phyloP scores from a whole-genome alignment of 345 rosid genomes.

The Salix purpurea region DNA sequence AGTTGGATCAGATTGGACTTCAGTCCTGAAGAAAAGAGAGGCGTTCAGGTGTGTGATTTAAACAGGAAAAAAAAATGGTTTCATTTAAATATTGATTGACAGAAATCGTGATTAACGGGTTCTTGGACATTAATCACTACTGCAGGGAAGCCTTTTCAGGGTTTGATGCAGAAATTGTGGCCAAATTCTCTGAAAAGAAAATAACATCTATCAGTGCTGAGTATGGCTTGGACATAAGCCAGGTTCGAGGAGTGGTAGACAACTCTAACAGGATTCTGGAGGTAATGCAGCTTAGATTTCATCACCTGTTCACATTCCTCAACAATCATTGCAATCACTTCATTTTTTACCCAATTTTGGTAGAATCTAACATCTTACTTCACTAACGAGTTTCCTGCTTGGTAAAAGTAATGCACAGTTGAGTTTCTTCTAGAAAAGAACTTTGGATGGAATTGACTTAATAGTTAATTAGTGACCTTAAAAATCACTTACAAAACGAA shows the following conservation, averaged over 20 bases:
- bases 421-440: background rate
- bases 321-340: background rate
- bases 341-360: background rate
- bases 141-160: conserved; percentile 56
- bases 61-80: background rate
- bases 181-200: conserved; percentile 46
- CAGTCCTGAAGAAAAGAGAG: conserved; percentile 59
- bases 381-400: background rate
- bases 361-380: background rate
- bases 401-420: background rate
- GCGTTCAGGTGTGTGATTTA: conserved; percentile 36
- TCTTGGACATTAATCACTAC: background rate
- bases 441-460: background rate
- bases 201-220: conserved; percentile 37
- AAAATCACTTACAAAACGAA: background rate
- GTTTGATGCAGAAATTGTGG: conserved; percentile 50
- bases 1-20: conserved; percentile 75
- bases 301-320: background rate
- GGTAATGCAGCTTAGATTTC: conserved; percentile 18
- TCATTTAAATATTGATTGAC: background rate
- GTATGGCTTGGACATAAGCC: conserved; percentile 49
- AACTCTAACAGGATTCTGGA: conserved; percentile 51
- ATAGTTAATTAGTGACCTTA: background rate
- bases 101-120: background rate
- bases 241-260: conserved; percentile 49